A percentile compares a stretch with the other conserved stretches of the same genome.
phyloP scores from a whole-genome alignment of 164 flowering plant species.

The Warburgia ugandensis region DNA sequence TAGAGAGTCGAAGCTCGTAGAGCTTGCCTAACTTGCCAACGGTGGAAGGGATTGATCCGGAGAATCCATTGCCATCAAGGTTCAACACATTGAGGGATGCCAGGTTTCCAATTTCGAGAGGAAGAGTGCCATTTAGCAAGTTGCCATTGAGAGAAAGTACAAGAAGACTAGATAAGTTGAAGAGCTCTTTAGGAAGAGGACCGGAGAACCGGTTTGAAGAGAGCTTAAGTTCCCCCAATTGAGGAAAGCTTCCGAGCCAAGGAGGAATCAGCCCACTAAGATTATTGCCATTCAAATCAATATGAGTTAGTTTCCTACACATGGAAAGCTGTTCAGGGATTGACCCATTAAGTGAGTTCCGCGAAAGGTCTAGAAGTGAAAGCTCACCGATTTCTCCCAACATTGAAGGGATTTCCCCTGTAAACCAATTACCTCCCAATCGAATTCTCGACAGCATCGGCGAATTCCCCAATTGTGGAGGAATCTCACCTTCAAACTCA shows the following conservation, averaged over 20 bases:
- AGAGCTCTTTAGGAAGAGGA: slow-evolving; percentile 54
- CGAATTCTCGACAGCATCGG: slow-evolving; percentile 61
- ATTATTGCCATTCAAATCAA: slow-evolving; percentile 69
- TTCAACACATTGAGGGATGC: slow-evolving; percentile 62
- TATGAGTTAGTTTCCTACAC: slow-evolving; percentile 65
- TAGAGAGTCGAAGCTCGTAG: slow-evolving; percentile 62
- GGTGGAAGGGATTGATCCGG: slow-evolving; percentile 54
- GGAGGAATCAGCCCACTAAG: slow-evolving; percentile 61
- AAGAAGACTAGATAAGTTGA: slow-evolving; percentile 65
- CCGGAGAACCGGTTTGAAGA: slow-evolving; percentile 58
- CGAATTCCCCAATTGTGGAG: slow-evolving; percentile 64
- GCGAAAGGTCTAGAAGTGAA: slow-evolving; percentile 67
- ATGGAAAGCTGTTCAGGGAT: slow-evolving; percentile 64
- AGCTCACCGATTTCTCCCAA: slow-evolving; percentile 52
- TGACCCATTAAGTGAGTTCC: slow-evolving; percentile 58
- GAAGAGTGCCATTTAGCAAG: slow-evolving; percentile 60
- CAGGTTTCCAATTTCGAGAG: slow-evolving; percentile 50
- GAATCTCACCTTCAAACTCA: slow-evolving; percentile 54
- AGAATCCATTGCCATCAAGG: slow-evolving; percentile 45
- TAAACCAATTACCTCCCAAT: slow-evolving; percentile 58
- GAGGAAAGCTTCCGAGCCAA: slow-evolving; percentile 75
- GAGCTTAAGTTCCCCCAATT: slow-evolving; percentile 79
- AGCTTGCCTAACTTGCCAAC: slow-evolving; percentile 67
- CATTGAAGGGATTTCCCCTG: slow-evolving; percentile 55
- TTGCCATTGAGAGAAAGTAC: slow-evolving; percentile 60